Evolutionary conservation across 768 basidiomycete genomes (phyloP).

Genomic region (Leccinum truebloodii): DNA sequence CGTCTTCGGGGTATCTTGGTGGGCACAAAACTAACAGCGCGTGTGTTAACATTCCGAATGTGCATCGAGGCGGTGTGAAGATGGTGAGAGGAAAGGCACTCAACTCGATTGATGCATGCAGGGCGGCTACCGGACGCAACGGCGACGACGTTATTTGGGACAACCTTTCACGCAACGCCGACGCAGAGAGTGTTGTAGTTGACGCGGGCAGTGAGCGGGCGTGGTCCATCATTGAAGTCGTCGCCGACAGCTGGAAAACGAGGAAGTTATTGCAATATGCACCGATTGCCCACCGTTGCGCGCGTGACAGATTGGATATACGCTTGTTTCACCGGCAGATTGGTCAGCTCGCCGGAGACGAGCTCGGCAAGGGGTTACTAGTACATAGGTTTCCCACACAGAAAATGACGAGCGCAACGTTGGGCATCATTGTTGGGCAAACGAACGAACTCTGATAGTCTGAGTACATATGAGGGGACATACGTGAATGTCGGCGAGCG

Average conservation of each 20-base stretch:
- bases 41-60: constrained; percentile 3
- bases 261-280: neutral
- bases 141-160: constrained; percentile 62
- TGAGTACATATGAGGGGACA: too few relatives aligned
- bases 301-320: neutral
- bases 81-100: constrained; percentile 12
- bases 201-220: constrained; percentile 35
- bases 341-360: neutral
- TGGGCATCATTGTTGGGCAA: too few relatives aligned
- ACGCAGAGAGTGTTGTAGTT: constrained; percentile 57
- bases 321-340: neutral
- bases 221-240: constrained; percentile 34
- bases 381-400: too few relatives aligned
- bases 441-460: too few relatives aligned
- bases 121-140: constrained; percentile 59
- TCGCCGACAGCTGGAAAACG: constrained; percentile 1
- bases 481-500: too few relatives aligned
- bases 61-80: neutral
- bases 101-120: constrained; percentile 79
- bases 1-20: constrained; percentile 83
- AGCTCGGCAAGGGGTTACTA: too few relatives aligned
- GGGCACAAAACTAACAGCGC: constrained; percentile 69
- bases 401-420: too few relatives aligned
- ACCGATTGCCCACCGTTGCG: too few relatives aligned
- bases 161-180: constrained; percentile 60